Evolutionary conservation across 106 monocot species (phyloP).

Genomic region (Allium sativum): DNA sequence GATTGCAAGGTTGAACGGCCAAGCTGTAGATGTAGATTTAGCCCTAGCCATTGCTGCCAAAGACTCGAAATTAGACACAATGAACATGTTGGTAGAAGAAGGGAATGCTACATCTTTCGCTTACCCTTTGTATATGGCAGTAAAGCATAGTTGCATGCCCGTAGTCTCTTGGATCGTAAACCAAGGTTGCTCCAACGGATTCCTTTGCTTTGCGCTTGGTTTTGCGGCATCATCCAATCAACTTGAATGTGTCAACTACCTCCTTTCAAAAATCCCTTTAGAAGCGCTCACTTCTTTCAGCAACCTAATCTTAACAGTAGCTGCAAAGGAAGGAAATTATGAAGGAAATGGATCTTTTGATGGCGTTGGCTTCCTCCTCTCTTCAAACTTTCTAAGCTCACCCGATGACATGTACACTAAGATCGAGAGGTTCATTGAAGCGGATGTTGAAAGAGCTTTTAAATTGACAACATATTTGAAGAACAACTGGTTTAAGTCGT

Average conservation of each 20-base stretch:
- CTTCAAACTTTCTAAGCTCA: slow-evolving; percentile 63
- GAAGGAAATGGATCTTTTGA: slow-evolving; percentile 47
- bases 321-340: slow-evolving; percentile 47
- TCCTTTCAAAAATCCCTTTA: slow-evolving; percentile 71
- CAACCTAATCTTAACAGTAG: slow-evolving; percentile 70
- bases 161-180: slow-evolving; percentile 77
- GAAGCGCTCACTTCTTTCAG: slow-evolving; percentile 67
- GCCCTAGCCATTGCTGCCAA: slow-evolving; percentile 87
- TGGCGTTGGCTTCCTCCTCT: slow-evolving; percentile 74
- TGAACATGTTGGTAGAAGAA: slow-evolving; percentile 82
- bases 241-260: slow-evolving; percentile 37
- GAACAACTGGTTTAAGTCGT: slow-evolving; percentile 76
- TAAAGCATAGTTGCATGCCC: slow-evolving; percentile 63
- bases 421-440: slow-evolving; percentile 64
- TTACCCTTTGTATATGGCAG: slow-evolving; percentile 75
- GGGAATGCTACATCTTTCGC: slow-evolving; percentile 67
- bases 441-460: neutral
- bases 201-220: slow-evolving; percentile 82
- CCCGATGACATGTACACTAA: slow-evolving; percentile 66
- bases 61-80: slow-evolving; percentile 71
- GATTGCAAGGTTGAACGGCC: slow-evolving; percentile 44
- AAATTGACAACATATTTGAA: slow-evolving; percentile 50
- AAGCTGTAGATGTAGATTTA: slow-evolving; percentile 84
- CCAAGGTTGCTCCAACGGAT: slow-evolving; percentile 79
- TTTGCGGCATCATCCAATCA: slow-evolving; percentile 72